Base-by-base conservation (phyloP, 768 basidiomycete species). In the Tremella yokohamensis region DNA sequence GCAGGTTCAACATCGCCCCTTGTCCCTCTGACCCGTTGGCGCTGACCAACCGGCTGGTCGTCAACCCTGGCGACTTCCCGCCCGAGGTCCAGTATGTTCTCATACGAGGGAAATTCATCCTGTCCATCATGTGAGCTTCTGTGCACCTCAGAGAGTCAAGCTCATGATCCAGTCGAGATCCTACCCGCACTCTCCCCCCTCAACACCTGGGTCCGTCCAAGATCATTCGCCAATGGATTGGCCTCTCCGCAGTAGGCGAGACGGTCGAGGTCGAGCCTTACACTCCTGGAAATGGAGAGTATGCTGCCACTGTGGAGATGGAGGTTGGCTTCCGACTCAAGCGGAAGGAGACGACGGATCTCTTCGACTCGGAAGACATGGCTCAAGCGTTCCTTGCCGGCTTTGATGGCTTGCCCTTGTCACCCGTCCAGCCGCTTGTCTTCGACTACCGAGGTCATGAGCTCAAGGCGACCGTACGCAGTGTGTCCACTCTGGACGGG, bases 351-450 rank as follows among this genome's bases (percentile, higher is more conserved):
- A 69, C 73, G 3, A 63, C 70, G 0, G 86, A 87, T 63, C 82
- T 84, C n/a, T 96, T 87, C 77, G 87, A 88, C 53, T 84, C 86
- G 13, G 94, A 99, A 61, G 91, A 96, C 29, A 87, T 98, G 78
- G 82, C 84, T 1, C 78, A 80, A 19, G 85, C 83, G 40, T 87
- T 98, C 73, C 69, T 89, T 1, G 83, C 84, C 61, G 86, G 86
- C 0, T 92, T 86, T 80, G 83, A 78, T 55, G 85, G 84, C 4
- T 78, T 88, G 52, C 79, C 92, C 18, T 83, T 94, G 71, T 82
- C 84, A 15, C 76, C 81, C 1, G 84, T 86, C 26, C 83, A 89
- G 74, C 78, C 84, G 11, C 77, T 94, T 57, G 84, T 87, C 3
- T 90, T 94, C 68, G 94, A 97, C 70, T 98, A 84, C 75, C 87